A percentile compares a stretch with the other conserved stretches of the same genome.
Evolutionary conservation across 352 stramenopile species (phyloP).

Genomic region (Plasmopara halstedii): DNA sequence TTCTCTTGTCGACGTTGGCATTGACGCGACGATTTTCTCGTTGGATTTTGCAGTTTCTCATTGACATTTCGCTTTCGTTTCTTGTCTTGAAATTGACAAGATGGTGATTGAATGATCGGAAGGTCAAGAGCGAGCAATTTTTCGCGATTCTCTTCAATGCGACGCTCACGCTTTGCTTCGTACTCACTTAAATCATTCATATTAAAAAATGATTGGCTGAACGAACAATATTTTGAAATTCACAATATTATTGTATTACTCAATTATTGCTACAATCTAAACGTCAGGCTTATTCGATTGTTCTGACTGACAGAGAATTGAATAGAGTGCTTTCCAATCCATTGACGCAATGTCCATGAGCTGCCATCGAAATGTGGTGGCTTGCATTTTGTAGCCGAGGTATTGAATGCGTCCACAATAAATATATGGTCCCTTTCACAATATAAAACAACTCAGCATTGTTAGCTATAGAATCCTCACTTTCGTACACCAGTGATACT

Average conservation of each 20-base stretch:
- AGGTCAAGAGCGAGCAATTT: conserved; percentile 37
- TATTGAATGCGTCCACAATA: neutral
- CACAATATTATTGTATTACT: too few species aligned
- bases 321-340: neutral
- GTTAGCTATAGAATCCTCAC: too few species aligned
- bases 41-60: conserved; percentile 3
- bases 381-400: neutral
- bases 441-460: too few species aligned
- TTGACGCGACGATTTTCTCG: conserved; percentile 10
- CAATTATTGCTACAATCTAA: too few species aligned
- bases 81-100: neutral
- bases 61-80: conserved; percentile 9
- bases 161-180: conserved; percentile 49
- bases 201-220: conserved; percentile 13
- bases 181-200: conserved; percentile 32
- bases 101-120: neutral
- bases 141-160: conserved; percentile 46
- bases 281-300: neutral
- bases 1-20: conserved; percentile 3
- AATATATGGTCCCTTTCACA: neutral
- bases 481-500: neutral
- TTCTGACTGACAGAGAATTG: neutral
- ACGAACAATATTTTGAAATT: conserved; percentile 1
- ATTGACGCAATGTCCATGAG: conserved; percentile 1
- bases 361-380: neutral